Evolutionary conservation across 371 early-diverging fungal genomes (phyloP), one percentile per base, ranked within the genome.

Genomic region (Apophysomyces trapeziformis): DNA sequence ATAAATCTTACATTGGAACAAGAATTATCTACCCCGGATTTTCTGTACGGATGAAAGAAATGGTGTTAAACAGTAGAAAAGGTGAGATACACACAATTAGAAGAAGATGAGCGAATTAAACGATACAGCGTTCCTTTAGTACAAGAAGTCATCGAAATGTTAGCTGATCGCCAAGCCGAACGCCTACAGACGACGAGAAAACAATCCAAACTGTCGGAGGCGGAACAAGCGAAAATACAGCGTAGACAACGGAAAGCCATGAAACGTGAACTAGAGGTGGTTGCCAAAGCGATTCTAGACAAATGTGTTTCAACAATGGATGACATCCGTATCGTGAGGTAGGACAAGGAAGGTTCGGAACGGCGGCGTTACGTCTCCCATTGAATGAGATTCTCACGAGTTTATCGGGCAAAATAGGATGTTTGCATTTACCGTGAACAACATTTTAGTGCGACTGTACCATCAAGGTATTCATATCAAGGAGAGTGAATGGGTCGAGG

Each of bases 401-500:
- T 60, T 60, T 36, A 36, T 47, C 47, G 36, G 36, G 11, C 21
- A 11, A 13, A 39, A 46, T 61, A 88, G 92, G 67, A 79, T 89
- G 68, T 84, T 92, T 65, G 92, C 89, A 0, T 92, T 92, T 71
- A 68, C 85, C 3, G 80, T 92, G 44, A 90, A 93, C 74, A 91
- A 87, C 67, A 80, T 93, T 60, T 81, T 95, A 21, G 89, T 89
- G 13, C 82, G 93, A 45, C 80, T 93, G 75, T 95, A 90, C 64
- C 89, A 90, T 68, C 94, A 92, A 73, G 95, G 95, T 38, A 85
- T 95, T 47, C 92, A 92, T 70, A 92, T 95, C 65, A 87, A 89
- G 60, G 92, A 93, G 66, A 84, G 83, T 68, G 93, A 95, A 74
- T 90, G 93, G 76, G 74, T 89, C 7, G 89, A 90, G 79, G 89